A percentile compares a stretch with the other conserved stretches of the same genome.
Conservation (phyloP, 2,329 filamentous ascomycete genomes). For the Fusarium pseudonygamai region DNA sequence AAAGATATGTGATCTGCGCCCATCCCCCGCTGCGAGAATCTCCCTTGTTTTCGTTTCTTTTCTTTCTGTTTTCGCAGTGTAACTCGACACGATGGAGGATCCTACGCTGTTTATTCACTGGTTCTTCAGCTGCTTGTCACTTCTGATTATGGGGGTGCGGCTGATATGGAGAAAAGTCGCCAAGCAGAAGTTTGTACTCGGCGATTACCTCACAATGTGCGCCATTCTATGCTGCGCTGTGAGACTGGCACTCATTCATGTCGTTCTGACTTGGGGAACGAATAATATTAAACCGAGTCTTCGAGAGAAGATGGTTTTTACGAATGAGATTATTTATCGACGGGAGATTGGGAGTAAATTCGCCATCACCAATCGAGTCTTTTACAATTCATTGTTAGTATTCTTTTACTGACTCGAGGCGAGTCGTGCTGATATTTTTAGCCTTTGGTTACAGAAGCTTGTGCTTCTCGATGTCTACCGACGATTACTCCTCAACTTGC, state of each 20-base stretch:
- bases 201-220: background rate
- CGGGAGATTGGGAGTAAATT: background rate
- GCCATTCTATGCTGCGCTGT: background rate
- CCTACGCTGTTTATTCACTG: constrained; percentile 1
- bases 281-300: background rate
- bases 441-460: constrained; percentile 35
- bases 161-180: background rate
- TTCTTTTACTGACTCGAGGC: background rate
- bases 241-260: background rate
- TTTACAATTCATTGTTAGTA: constrained; percentile 1
- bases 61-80: background rate
- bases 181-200: background rate
- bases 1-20: background rate
- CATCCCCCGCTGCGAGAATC: background rate
- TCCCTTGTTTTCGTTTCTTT: background rate
- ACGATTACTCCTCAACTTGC: constrained; percentile 21
- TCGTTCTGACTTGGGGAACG: background rate
- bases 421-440: background rate
- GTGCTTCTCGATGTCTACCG: constrained; percentile 33
- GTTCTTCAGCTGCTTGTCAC: background rate
- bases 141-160: background rate
- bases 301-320: background rate
- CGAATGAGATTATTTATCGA: background rate
- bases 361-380: background rate
- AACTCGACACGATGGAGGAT: background rate